Percentiles rank a stretch among this genome's conserved stretches.
Conservation (phyloP, 331 rosid genomes). For the Malus hybrid region DNA sequence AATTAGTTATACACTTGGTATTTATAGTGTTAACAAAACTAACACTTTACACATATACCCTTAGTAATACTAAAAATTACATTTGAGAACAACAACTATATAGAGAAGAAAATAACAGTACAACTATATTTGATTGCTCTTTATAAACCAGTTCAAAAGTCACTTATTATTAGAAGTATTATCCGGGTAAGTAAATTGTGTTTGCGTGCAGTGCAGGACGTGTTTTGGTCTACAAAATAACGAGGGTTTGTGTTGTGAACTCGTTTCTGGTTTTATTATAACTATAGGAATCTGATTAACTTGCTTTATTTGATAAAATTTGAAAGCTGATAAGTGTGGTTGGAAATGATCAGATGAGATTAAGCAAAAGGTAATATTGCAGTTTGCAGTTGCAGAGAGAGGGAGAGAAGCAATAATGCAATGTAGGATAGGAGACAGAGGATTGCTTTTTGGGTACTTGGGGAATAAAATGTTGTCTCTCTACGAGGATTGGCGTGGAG, state of each 20-base stretch:
- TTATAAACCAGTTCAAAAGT: neutral
- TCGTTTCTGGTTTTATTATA: slow-evolving; percentile 18
- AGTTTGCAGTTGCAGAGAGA: slow-evolving; percentile 27
- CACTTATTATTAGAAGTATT: neutral
- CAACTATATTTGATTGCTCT: too few species aligned
- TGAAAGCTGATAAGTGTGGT: slow-evolving; percentile 37
- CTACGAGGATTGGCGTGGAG: slow-evolving; percentile 78
- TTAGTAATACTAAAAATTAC: too few species aligned
- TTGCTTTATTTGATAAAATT: neutral
- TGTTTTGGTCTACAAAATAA: neutral
- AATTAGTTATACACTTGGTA: too few species aligned
- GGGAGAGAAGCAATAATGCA: slow-evolving; percentile 44
- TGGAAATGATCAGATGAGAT: slow-evolving; percentile 43
- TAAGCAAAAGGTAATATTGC: slow-evolving; percentile 56
- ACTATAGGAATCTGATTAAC: slow-evolving; percentile 29
- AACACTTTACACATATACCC: too few species aligned
- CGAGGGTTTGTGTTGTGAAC: slow-evolving; percentile 20
- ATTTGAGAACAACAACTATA: too few species aligned
- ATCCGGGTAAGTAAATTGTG: neutral
- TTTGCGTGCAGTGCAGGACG: neutral
- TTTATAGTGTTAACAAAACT: too few species aligned
- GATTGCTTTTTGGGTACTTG: slow-evolving; percentile 90
- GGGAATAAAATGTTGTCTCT: slow-evolving; percentile 96
- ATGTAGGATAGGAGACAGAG: slow-evolving; percentile 69
- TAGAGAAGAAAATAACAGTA: too few species aligned